Evolutionary conservation across 2,329 filamentous ascomycete genomes (phyloP).

Genomic region (Aspergillus arachidicola): DNA sequence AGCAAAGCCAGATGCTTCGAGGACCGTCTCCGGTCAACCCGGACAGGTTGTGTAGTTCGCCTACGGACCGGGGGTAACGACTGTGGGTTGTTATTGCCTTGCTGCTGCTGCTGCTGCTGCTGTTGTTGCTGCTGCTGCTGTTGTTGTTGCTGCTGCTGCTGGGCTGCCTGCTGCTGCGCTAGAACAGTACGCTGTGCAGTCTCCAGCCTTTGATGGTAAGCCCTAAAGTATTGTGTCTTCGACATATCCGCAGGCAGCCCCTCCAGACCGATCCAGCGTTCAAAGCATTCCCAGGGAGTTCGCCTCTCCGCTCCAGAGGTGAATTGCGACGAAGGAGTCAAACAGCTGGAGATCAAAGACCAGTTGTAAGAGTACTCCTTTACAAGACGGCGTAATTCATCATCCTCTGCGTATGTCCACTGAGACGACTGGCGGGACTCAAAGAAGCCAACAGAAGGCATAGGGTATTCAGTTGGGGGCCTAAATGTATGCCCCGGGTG

Average conservation of each 20-base stretch:
- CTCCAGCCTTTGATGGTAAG: conserved; percentile 65
- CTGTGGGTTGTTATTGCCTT: conserved; percentile 52
- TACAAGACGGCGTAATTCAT: conserved; percentile 81
- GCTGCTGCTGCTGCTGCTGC: conserved; percentile 50
- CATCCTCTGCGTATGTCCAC: conserved; percentile 88
- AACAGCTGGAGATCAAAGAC: conserved; percentile 85
- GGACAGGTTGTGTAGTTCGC: conserved; percentile 72
- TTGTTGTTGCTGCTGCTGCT: conserved; percentile 51
- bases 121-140: conserved; percentile 56
- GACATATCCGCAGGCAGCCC: conserved; percentile 90
- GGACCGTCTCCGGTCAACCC: conserved; percentile 83
- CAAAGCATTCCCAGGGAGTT: conserved; percentile 98
- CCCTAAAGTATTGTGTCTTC: conserved; percentile 93
- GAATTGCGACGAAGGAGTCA: conserved; percentile 74
- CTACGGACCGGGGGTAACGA: conserved; percentile 62
- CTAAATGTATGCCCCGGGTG: conserved; percentile 91
- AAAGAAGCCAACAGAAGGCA: conserved; percentile 90
- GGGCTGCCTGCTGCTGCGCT: conserved; percentile 58
- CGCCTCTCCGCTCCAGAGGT: conserved; percentile 85
- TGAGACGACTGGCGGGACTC: conserved; percentile 84
- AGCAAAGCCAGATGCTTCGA: conserved; percentile 86
- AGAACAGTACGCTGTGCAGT: conserved; percentile 62
- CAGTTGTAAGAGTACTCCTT: conserved; percentile 97
- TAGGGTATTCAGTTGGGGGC: conserved; percentile 85
- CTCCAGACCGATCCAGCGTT: conserved; percentile 91